Evolutionary conservation across 345 rosid species (phyloP), one percentile per base, ranked within the genome.

Genomic region (Arabidopsis thaliana): DNA sequence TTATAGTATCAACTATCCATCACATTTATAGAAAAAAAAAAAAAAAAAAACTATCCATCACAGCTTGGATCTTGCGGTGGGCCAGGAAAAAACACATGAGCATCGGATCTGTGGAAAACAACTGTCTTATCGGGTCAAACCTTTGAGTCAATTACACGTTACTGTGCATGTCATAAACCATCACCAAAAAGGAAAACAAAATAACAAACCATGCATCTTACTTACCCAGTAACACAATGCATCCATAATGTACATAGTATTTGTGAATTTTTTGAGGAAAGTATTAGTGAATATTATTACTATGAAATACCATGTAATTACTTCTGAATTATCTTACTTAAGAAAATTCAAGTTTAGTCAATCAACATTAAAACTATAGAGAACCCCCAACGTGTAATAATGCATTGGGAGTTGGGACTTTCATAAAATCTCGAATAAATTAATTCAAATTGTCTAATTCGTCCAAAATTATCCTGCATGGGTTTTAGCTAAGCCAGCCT

Each of bases 121-220:
- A 56, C 62, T 7, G 55, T 63, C 62, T 1, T 25, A 23, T 22
- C 0, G 25, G 32, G 37, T 50, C 55, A 14, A 49, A 50, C 60
- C 22, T 42, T 69, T 69, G 80, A 76, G 71, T 76, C 71, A 62
- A 0, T 16, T 12, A 61, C 64, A 76, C 80, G 75, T 53, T 75
- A 76, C 22, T 11, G 37, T 68, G 46, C 62, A 59, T 67, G 59
- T 74, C 42, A 61, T 2, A 48, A 22, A 65, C 44, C 32, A 49
- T 25, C 13, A 20, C n/a, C 38, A 28, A 28, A 45, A 5, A 8
- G 6, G 22, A 2, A 25, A 5, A 42, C 3, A 7, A 7, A 24
- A 30, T 7, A 65, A 10, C 44, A 23, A 67, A 25, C 40, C 72
- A 52, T 25, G 37, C 64, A 58, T 22, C 46, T n/a, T 37, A 33